Percentiles rank a stretch among this genome's conserved stretches.
Evolutionary conservation across 352 stramenopile species (phyloP).

Genomic region (Phytopythium helicoides): DNA sequence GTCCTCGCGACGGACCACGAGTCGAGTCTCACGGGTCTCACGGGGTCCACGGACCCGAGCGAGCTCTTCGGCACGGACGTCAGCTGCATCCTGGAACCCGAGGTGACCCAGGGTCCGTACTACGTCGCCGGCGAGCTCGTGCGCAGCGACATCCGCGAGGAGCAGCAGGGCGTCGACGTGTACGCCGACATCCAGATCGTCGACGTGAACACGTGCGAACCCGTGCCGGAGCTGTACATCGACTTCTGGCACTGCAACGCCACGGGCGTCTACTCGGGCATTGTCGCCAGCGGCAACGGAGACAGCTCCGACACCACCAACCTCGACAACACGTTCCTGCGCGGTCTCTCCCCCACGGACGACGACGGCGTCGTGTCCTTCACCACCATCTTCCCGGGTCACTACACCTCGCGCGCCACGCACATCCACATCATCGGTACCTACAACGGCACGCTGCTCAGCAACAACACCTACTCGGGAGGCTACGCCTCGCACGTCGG

Average conservation of each 20-base stretch:
- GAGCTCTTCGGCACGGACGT: conserved; percentile 18
- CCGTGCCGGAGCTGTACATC: too few relatives aligned
- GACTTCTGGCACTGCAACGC: too few relatives aligned
- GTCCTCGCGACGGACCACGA: conserved; percentile 17
- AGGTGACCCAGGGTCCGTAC: conserved; percentile 27
- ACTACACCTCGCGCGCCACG: conserved; percentile 2
- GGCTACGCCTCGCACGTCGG: conserved; percentile 1
- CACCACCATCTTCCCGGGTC: conserved; percentile 4
- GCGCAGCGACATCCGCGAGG: conserved; percentile 21
- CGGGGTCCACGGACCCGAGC: conserved; percentile 14
- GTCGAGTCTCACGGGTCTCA: conserved; percentile 14
- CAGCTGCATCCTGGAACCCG: conserved; percentile 15
- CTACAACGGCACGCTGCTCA: conserved; percentile 6
- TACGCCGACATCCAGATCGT: too few relatives aligned
- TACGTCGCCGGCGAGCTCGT: conserved; percentile 23
- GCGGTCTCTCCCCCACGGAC: conserved; percentile 3
- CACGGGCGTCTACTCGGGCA: conserved; percentile 27
- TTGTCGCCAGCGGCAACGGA: conserved; percentile 20
- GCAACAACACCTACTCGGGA: background rate
- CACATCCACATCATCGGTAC: conserved; percentile 3
- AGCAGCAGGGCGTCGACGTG: too few relatives aligned
- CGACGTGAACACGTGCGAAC: too few relatives aligned
- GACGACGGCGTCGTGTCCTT: conserved; percentile 2
- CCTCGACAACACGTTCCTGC: conserved; percentile 6
- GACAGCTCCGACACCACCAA: too few relatives aligned